Evolutionary conservation across 176 grass and related monocot species (phyloP).

Genomic region (Phyllostachys edulis): DNA sequence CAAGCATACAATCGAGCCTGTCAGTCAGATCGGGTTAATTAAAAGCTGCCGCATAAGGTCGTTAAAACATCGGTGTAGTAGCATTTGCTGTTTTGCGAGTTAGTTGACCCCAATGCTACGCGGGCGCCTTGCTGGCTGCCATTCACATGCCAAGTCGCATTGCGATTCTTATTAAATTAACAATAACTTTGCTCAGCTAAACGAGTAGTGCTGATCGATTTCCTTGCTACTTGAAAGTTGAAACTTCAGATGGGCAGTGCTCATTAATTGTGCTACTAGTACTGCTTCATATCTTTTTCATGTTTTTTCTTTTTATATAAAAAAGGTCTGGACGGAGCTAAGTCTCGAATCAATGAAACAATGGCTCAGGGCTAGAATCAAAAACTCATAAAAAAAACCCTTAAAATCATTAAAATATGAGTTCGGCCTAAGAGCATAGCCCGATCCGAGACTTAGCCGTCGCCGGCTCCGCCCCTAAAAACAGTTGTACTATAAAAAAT

Average conservation of each 20-base stretch:
- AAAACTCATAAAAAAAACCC: no score
- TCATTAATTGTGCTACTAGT: background rate
- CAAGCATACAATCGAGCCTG: background rate
- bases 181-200: background rate
- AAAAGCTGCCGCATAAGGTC: background rate
- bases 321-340: no score
- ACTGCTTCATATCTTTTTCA: background rate
- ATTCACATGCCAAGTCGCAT: slow-evolving; percentile 18
- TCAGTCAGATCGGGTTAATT: background rate
- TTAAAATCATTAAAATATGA: no score
- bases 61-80: background rate
- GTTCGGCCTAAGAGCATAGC: no score
- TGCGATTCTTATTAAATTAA: background rate
- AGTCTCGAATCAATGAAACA: no score
- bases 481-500: background rate
- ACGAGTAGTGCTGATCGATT: background rate
- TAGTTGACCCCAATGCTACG: background rate
- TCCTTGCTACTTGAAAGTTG: background rate
- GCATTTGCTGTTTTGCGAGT: background rate
- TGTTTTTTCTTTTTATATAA: background rate
- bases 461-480: no score
- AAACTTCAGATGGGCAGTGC: background rate
- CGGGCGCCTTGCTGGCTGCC: background rate
- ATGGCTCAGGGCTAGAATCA: no score
- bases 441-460: background rate